A percentile compares a stretch with the other conserved stretches of the same genome.
Evolutionary conservation across 1,284 basidiomycete species (phyloP).

Genomic region (Bjerkandera adusta): DNA sequence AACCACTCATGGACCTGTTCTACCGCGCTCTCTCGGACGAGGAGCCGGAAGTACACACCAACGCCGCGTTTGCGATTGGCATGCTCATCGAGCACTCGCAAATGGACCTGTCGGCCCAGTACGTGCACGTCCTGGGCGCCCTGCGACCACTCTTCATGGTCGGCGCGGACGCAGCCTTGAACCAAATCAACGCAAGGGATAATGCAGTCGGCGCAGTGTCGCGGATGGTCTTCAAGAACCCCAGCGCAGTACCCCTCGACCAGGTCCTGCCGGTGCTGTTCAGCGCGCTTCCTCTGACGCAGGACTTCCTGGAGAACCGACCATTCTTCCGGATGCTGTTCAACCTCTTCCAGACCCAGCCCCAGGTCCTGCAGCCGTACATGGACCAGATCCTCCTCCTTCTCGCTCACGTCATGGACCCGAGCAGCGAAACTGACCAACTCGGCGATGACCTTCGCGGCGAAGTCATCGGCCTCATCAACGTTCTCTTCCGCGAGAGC

Average conservation of each 20-base stretch:
- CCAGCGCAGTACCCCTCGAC: constrained; percentile 83
- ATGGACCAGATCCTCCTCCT: constrained; percentile 83
- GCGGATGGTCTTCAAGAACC: constrained; percentile 86
- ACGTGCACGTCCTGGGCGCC: constrained; percentile 74
- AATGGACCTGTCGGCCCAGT: constrained; percentile 84
- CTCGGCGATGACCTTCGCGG: constrained; percentile 74
- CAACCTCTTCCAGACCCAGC: constrained; percentile 79
- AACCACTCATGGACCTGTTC: constrained; percentile 82
- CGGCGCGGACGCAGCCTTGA: constrained; percentile 49
- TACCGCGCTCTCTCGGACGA: constrained; percentile 81
- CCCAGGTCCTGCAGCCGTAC: constrained; percentile 70
- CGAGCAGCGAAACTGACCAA: constrained; percentile 68
- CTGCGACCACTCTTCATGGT: constrained; percentile 85
- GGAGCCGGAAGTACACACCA: constrained; percentile 92
- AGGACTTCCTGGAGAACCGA: constrained; percentile 88
- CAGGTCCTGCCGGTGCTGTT: constrained; percentile 88
- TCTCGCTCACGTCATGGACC: constrained; percentile 85
- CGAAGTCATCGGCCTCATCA: constrained; percentile 76
- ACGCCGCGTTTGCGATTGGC: constrained; percentile 94
- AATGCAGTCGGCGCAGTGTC: constrained; percentile 94
- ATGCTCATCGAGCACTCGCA: constrained; percentile 89
- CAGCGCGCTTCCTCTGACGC: constrained; percentile 80
- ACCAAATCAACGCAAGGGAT: constrained; percentile 86
- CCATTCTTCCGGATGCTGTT: constrained; percentile 92
- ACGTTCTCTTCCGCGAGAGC: constrained; percentile 70